Evolutionary conservation across 805 yeast genomes (phyloP).

Genomic region (Lachancea mirantina): DNA sequence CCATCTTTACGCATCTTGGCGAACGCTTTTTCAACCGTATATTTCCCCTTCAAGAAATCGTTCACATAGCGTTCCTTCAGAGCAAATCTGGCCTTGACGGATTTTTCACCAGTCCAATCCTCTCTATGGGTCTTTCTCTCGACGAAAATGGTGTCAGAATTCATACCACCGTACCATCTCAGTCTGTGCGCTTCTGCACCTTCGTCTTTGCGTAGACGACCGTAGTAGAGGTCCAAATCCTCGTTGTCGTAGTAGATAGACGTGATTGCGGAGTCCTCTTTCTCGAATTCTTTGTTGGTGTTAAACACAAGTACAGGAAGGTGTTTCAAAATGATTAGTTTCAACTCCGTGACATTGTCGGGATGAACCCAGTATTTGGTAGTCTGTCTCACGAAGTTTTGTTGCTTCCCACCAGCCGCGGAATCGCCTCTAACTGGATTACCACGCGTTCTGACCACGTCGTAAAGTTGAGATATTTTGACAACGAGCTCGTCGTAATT

Average conservation of each 20-base stretch:
- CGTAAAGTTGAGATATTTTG: constrained; percentile 80
- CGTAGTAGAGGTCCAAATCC: constrained; percentile 84
- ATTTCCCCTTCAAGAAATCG: constrained; percentile 73
- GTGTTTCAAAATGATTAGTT: constrained; percentile 86
- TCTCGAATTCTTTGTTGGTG: constrained; percentile 88
- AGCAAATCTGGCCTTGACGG: constrained; percentile 96
- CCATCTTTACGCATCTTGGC: constrained; percentile 91
- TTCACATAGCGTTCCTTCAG: constrained; percentile 88
- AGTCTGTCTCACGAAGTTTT: constrained; percentile 96
- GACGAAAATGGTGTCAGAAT: constrained; percentile 81
- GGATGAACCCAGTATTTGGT: constrained; percentile 99
- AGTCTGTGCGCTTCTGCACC: constrained; percentile 98
- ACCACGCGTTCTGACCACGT: constrained; percentile 91
- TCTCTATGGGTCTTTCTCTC: constrained; percentile 98
- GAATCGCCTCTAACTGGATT: constrained; percentile 93
- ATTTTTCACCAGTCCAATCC: constrained; percentile 99
- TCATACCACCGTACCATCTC: constrained; percentile 99
- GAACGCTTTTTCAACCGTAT: constrained; percentile 82
- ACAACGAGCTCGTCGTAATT: constrained; percentile 87
- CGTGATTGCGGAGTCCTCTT: constrained; percentile 92
- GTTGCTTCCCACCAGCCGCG: constrained; percentile 97
- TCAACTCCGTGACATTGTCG: constrained; percentile 93
- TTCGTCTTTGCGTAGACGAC: constrained; percentile 90
- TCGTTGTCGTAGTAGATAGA: constrained; percentile 93
- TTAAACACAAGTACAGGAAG: constrained; percentile 95